These are phyloP conservation scores for Lachnum nothofagi DNA, from an alignment of 2,329 filamentous ascomycete species.

Conservation along the genomic window DNA sequence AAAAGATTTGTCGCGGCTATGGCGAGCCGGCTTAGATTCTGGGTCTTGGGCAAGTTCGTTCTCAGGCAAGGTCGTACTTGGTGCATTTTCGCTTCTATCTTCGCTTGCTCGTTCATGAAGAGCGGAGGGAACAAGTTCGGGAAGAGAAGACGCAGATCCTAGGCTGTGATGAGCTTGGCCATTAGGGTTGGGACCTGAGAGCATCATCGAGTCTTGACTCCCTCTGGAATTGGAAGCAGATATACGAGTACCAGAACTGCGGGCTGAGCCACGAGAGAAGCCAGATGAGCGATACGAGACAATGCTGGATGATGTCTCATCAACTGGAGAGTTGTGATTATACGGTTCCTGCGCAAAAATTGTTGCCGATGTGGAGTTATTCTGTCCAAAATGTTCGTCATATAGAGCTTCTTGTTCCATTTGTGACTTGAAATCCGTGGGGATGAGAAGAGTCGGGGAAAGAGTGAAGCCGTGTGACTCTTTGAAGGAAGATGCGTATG, in stretches of 20 bases:
- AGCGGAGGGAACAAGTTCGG: constrained; percentile 29
- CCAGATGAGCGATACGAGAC: constrained; percentile 30
- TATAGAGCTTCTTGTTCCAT: constrained; percentile 37
- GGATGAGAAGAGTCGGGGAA: constrained; percentile 59
- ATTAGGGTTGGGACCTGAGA: constrained; percentile 20
- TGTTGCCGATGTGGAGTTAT: constrained; percentile 18
- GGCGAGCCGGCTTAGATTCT: constrained; percentile 1
- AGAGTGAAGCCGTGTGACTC: constrained; percentile 56
- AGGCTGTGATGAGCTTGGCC: constrained; percentile 25
- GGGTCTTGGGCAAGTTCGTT: not conserved
- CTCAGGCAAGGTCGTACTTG: not conserved
- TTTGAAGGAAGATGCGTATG: constrained; percentile 50
- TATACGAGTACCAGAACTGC: constrained; percentile 27
- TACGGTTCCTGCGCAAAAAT: constrained; percentile 26
- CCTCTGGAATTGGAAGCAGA: constrained; percentile 23
- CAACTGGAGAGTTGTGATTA: constrained; percentile 24
- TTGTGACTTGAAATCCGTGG: constrained; percentile 52
- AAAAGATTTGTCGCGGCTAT: constrained; percentile 18
- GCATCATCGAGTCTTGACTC: constrained; percentile 29
- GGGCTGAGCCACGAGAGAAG: constrained; percentile 28
- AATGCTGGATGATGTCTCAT: constrained; percentile 28
- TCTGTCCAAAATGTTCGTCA: constrained; percentile 22
- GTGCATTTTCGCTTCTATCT: not conserved
- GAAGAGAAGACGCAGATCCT: constrained; percentile 29
- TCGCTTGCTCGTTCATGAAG: constrained; percentile 15